Evolutionary conservation across 352 stramenopile genomes (phyloP).

Genomic region (Hyaloperonospora arabidopsidis): DNA sequence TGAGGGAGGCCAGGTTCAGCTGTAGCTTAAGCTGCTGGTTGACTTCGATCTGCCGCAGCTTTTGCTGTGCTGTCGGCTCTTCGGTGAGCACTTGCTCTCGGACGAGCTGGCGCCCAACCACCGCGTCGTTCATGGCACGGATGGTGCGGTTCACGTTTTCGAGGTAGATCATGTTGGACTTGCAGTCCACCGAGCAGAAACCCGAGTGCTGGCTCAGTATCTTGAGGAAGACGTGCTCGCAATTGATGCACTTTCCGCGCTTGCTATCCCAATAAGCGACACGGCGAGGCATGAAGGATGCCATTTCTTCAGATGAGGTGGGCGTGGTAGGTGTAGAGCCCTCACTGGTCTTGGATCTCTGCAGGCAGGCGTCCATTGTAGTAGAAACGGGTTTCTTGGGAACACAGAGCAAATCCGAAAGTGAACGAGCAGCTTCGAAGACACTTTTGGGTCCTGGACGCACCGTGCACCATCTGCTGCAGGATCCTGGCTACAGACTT

Average conservation of each 20-base stretch:
- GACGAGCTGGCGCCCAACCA: conserved; percentile 27
- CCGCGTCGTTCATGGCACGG: conserved; percentile 62
- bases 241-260: conserved; percentile 78
- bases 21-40: conserved; percentile 18
- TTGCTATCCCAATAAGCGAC: conserved; percentile 83
- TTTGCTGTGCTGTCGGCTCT: conserved; percentile 19
- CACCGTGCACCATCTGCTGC: too few species aligned
- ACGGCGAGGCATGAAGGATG: conserved; percentile 20
- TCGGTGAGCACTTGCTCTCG: conserved; percentile 1
- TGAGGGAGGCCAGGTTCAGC: conserved; percentile 3
- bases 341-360: too few species aligned
- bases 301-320: too few species aligned
- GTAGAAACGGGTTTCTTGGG: too few species aligned
- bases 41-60: conserved; percentile 14
- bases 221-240: conserved; percentile 81
- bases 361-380: too few species aligned
- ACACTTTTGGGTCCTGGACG: too few species aligned
- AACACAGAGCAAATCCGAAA: too few species aligned
- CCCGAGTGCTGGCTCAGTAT: conserved; percentile 59
- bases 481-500: too few species aligned
- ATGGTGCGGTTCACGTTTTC: conserved; percentile 80
- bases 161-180: conserved; percentile 80
- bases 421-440: too few species aligned
- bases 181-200: conserved; percentile 85
- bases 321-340: too few species aligned